Percentiles rank a stretch among this genome's conserved stretches.
Evolutionary conservation across 179 eudicot species (phyloP).

Genomic region (Nepenthes alata): DNA sequence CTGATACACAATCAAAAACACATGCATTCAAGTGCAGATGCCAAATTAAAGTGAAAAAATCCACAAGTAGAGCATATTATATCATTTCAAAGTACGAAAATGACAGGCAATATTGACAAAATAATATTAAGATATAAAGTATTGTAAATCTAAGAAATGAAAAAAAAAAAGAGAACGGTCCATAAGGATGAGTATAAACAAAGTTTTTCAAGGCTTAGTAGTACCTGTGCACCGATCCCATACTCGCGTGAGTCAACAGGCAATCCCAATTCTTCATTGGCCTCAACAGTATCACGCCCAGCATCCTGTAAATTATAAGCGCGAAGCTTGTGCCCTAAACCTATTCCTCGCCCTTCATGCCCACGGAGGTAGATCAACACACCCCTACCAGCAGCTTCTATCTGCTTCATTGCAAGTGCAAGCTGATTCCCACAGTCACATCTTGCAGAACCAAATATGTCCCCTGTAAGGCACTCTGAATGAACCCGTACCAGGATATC

Average conservation of each 20-base stretch:
- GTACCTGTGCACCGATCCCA: constrained; percentile 68
- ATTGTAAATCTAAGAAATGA: too few species aligned
- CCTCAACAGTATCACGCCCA: constrained; percentile 58
- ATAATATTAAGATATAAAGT: too few species aligned
- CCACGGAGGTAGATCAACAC: constrained; percentile 55
- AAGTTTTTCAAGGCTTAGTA: background rate
- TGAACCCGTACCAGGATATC: constrained; percentile 62
- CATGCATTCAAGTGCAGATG: too few species aligned
- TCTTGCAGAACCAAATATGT: constrained; percentile 59
- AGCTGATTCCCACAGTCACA: constrained; percentile 58
- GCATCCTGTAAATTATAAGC: constrained; percentile 57
- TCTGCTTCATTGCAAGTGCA: constrained; percentile 51
- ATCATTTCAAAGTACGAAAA: too few species aligned
- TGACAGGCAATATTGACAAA: too few species aligned
- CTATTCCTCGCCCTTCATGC: constrained; percentile 63
- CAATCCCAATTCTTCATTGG: constrained; percentile 53
- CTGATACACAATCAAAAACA: too few species aligned
- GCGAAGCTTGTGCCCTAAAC: constrained; percentile 59
- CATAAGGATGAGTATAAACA: background rate
- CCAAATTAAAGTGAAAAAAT: too few species aligned
- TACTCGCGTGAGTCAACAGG: constrained; percentile 64
- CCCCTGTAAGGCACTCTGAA: constrained; percentile 60
- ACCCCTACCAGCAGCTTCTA: constrained; percentile 55
- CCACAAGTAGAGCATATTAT: too few species aligned
- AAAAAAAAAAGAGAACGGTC: too few species aligned